Evolutionary conservation across 75 land plant species (phyloP).

Genomic region (Cupressus sempervirens): DNA sequence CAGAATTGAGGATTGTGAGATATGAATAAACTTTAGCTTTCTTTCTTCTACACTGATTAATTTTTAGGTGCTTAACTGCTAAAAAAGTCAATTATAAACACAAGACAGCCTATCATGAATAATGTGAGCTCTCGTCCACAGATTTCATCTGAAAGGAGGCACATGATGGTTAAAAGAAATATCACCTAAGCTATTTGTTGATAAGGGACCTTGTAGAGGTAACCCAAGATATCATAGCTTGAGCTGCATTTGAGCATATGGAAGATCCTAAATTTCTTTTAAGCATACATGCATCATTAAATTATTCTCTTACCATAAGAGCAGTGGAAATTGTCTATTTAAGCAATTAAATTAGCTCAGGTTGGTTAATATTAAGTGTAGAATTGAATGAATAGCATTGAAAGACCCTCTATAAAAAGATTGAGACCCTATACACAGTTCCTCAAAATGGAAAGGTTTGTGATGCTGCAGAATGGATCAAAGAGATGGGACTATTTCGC

Average conservation of each 20-base stretch:
- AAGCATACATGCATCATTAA: neutral
- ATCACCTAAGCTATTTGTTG: neutral
- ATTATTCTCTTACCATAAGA: neutral
- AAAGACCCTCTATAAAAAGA: neutral
- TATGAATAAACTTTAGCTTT: neutral
- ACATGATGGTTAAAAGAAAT: neutral
- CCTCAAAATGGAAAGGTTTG: neutral
- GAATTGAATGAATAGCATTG: neutral
- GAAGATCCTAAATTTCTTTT: neutral
- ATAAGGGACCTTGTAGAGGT: neutral
- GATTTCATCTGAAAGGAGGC: neutral
- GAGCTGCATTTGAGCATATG: neutral
- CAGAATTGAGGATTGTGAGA: neutral
- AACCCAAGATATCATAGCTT: neutral
- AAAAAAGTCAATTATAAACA: neutral
- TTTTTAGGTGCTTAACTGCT: neutral
- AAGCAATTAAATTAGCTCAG: neutral
- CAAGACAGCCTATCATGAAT: neutral
- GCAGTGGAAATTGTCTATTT: neutral
- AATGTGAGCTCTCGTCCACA: neutral
- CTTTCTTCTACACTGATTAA: neutral
- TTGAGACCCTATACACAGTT: neutral
- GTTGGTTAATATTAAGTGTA: neutral
- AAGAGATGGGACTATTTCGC: neutral
- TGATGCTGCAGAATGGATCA: neutral